Evolutionary conservation across 2,329 filamentous ascomycete species (phyloP).

Genomic region (Diplodia intermedia): DNA sequence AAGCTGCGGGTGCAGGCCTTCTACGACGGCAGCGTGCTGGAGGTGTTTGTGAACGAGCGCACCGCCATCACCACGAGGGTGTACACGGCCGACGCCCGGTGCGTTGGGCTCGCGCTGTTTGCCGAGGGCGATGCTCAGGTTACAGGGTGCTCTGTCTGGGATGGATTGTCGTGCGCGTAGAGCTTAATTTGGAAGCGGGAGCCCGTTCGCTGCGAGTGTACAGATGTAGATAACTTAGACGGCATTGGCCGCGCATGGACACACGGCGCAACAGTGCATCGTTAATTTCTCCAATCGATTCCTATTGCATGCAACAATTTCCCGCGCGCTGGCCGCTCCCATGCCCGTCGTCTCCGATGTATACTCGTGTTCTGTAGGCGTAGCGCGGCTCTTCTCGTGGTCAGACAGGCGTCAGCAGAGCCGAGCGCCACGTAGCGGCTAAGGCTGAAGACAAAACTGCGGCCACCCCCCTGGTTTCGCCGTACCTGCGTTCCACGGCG

Average conservation of each 20-base stretch:
- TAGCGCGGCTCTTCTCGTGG: not conserved
- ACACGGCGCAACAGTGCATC: constrained; percentile 7
- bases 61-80: constrained; percentile 33
- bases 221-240: not conserved
- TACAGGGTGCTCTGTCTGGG: constrained; percentile 17
- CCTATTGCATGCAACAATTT: not conserved
- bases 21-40: constrained; percentile 49
- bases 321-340: not conserved
- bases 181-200: constrained; percentile 13
- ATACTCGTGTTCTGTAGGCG: not conserved
- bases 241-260: constrained; percentile 11
- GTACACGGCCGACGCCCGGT: constrained; percentile 41
- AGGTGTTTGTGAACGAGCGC: constrained; percentile 49
- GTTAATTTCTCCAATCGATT: not conserved
- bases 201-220: not conserved
- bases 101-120: constrained; percentile 38
- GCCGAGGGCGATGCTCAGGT: constrained; percentile 29
- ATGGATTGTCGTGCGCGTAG: constrained; percentile 14
- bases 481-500: constrained; percentile 14
- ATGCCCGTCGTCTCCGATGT: not conserved
- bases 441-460: constrained; percentile 5
- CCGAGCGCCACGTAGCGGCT: constrained; percentile 19
- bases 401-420: constrained; percentile 8
- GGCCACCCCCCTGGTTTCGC: constrained; percentile 5
- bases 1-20: constrained; percentile 52